These are phyloP conservation scores for Yarrowia deformans DNA, from an alignment of 805 yeast genomes.

Conservation along the genomic window DNA sequence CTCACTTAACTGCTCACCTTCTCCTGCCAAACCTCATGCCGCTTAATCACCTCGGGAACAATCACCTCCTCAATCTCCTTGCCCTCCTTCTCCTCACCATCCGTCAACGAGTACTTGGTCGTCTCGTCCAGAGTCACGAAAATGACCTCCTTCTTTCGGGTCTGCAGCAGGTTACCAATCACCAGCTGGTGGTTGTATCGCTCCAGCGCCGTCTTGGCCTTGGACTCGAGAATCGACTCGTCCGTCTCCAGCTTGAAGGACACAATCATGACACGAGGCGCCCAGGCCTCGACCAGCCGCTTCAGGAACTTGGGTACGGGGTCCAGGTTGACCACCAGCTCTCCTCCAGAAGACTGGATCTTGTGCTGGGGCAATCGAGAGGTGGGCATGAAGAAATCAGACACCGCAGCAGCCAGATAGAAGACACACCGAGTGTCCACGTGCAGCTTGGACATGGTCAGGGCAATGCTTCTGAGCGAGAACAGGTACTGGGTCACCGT, in stretches of 20 bases:
- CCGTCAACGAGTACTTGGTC: constrained; percentile 50
- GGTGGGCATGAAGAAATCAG: constrained; percentile 91
- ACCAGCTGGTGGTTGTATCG: constrained; percentile 93
- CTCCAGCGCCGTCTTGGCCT: constrained; percentile 78
- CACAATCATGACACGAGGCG: constrained; percentile 91
- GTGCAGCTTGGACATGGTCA: constrained; percentile 56
- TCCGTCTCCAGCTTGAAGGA: constrained; percentile 96
- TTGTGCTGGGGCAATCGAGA: constrained; percentile 90
- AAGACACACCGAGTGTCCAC: constrained; percentile 61
- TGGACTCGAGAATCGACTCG: constrained; percentile 66
- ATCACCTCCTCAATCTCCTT: constrained; percentile 80
- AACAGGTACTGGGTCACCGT: constrained; percentile 93
- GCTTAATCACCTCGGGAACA: constrained; percentile 73
- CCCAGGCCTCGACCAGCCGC: constrained; percentile 91
- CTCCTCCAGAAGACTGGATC: constrained; percentile 84
- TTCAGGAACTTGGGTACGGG: constrained; percentile 95
- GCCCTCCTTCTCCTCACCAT: constrained; percentile 53
- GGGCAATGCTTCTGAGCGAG: constrained; percentile 74
- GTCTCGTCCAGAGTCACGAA: constrained; percentile 67
- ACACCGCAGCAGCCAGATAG: constrained; percentile 96
- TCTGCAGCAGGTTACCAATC: constrained; percentile 89
- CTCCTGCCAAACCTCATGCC: constrained; percentile 70
- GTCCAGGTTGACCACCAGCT: constrained; percentile 82
- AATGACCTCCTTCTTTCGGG: constrained; percentile 86
- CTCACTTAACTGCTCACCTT: constrained; percentile 21